These are phyloP conservation scores for Chlamydomonas asymmetrica DNA, from an alignment of 139 green algal species.

Conservation along the genomic window DNA sequence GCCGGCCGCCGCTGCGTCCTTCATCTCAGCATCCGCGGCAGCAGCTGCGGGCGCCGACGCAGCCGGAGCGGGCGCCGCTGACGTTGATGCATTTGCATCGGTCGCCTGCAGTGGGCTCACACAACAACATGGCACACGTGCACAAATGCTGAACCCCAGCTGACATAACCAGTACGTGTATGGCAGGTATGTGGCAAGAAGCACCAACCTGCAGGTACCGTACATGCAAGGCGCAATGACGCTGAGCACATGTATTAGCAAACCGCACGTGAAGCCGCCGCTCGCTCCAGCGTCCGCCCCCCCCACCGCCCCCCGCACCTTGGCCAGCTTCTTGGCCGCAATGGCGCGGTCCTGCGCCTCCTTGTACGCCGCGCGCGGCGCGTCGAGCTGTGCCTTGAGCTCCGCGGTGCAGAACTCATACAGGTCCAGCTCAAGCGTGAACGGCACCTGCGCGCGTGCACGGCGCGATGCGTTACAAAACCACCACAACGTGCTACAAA, in stretches of 20 bases:
- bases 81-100: too few relatives aligned
- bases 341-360: slow-evolving; percentile 37
- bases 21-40: slow-evolving; percentile 62
- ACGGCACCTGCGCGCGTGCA: slow-evolving; percentile 72
- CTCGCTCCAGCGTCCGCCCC: background rate
- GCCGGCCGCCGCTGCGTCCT: slow-evolving; percentile 42
- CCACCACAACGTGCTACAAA: background rate
- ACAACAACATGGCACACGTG: background rate
- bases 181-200: too few relatives aligned
- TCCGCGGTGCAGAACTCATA: slow-evolving; percentile 91
- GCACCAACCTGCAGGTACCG: too few relatives aligned
- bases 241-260: too few relatives aligned
- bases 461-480: background rate
- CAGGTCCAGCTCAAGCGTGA: slow-evolving; percentile 85
- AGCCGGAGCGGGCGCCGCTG: slow-evolving; percentile 1
- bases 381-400: slow-evolving; percentile 83
- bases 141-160: background rate
- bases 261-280: too few relatives aligned
- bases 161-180: background rate
- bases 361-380: slow-evolving; percentile 61
- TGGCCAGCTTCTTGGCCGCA: slow-evolving; percentile 36
- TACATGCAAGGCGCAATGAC: too few relatives aligned
- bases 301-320: slow-evolving; percentile 20
- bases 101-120: background rate
- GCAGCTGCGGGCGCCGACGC: slow-evolving; percentile 3